Evolutionary conservation across 768 basidiomycete genomes (phyloP).

Genomic region (Boletus sensibilis): DNA sequence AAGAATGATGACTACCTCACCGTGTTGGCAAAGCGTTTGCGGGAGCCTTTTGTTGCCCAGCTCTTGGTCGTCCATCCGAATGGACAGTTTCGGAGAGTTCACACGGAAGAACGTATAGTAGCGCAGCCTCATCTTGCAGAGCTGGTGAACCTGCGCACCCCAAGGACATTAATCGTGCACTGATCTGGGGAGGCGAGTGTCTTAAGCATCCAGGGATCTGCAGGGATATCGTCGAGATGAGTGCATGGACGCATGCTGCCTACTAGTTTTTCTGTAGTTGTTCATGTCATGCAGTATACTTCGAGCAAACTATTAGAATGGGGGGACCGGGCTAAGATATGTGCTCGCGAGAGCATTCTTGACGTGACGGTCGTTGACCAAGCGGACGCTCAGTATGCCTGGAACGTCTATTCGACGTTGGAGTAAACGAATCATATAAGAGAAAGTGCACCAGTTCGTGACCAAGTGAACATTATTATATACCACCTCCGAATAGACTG

Average conservation of each 20-base stretch:
- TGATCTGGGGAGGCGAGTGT: not conserved
- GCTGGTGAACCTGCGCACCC: conserved; percentile 17
- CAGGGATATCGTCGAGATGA: not conserved
- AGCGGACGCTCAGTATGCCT: not conserved
- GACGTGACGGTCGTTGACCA: not conserved
- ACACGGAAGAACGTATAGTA: conserved; percentile 25
- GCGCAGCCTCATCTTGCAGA: conserved; percentile 15
- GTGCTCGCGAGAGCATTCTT: too few relatives aligned
- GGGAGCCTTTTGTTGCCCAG: conserved; percentile 22
- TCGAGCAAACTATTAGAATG: not conserved
- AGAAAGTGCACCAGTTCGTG: not conserved
- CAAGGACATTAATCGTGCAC: conserved; percentile 23
- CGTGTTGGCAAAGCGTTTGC: conserved; percentile 14
- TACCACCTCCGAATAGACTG: conserved; percentile 65
- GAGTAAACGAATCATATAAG: not conserved
- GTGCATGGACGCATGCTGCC: not conserved
- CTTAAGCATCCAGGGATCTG: not conserved
- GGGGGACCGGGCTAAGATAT: not conserved
- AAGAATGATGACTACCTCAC: conserved; percentile 12
- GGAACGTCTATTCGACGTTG: not conserved
- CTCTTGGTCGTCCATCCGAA: conserved; percentile 23
- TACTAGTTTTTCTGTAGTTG: not conserved
- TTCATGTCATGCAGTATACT: not conserved
- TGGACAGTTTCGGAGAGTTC: conserved; percentile 21
- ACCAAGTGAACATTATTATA: conserved; percentile 21